Evolutionary conservation across 345 rosid species (phyloP).

Genomic region (Raphanus sativus): DNA sequence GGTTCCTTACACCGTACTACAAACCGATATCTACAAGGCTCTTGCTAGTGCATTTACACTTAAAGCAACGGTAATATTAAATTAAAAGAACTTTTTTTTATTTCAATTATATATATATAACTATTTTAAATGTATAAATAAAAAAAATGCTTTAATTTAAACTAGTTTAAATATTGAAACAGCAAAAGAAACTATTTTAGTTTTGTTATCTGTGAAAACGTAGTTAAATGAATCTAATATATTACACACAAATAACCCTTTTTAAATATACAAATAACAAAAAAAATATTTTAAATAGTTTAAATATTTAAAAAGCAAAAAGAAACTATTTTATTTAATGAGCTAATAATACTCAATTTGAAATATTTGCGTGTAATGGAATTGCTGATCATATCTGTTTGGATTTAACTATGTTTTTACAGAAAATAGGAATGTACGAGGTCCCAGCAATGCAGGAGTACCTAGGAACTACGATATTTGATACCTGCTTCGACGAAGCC

Average conservation of each 20-base stretch:
- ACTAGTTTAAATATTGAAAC: too few relatives aligned
- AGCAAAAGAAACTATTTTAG: neutral
- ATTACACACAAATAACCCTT: too few relatives aligned
- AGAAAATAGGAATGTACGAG: neutral
- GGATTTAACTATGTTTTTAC: neutral
- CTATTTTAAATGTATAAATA: too few relatives aligned
- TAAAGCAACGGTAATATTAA: neutral
- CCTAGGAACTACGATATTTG: neutral
- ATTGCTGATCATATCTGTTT: neutral
- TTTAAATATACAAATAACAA: too few relatives aligned
- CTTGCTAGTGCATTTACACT: neutral
- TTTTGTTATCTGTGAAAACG: neutral
- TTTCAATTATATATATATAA: neutral
- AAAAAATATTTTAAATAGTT: too few relatives aligned
- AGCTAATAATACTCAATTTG: neutral
- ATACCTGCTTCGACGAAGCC: neutral
- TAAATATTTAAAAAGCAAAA: too few relatives aligned
- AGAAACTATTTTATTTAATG: neutral
- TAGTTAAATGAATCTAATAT: neutral
- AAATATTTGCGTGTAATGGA: neutral
- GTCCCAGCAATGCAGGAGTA: neutral
- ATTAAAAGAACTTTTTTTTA: neutral
- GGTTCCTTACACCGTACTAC: neutral
- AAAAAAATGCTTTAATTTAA: too few relatives aligned
- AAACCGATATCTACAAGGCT: neutral